Base-by-base conservation (phyloP, 495 filamentous ascomycete species). In the Tricharina praecox region DNA sequence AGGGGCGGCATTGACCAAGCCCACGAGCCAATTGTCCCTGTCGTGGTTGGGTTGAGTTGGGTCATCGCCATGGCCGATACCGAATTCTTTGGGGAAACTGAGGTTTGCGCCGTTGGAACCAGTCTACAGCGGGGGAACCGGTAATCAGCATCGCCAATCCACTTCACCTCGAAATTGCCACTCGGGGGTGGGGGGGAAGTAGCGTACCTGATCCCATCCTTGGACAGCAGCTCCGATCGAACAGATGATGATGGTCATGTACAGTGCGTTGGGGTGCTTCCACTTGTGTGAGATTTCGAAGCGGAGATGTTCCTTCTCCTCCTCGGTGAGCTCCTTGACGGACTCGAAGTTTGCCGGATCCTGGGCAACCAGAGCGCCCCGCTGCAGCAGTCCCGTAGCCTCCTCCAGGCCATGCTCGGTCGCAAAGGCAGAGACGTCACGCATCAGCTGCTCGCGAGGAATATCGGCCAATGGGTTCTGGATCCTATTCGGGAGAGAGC, bases 51-150 rank as follows among this genome's bases (percentile, higher is more conserved):
- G 47, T 3, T 28, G 11, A 10, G 9, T 20, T 15, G 16, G 16
- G 0, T 53, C 81, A 37, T 54, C 19, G 7, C 35, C 21, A 44
- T 24, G 13, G 3, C 13, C 68, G 44, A 85, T 82, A 23, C 77
- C 77, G 50, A 85, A 84, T 48, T 78, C 67, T 13, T 58, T 56
- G 3, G 73, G 74, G 61, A 82, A 85, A 44, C 71, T 73, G 51
- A 85, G 66, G 50, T 77, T 85, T 23, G 81, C 81, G 38, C 81
- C 81, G 54, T 85, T 85, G 2, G 72, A 74, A n/a, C 80, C 76
- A 36, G 75, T 78, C n/a, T 39, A n/a, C n/a, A n/a, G n/a, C n/a
- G 28, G 28, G 28, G 28, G 28, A 5, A 32, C 28, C 13, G 28
- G 7, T 13, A 32, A 13, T 32, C 28, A 32, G 28, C 28, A n/a